phyloP scores from a whole-genome alignment of 2,329 filamentous ascomycete genomes.

The Nannizziopsis arthrosporioides region DNA sequence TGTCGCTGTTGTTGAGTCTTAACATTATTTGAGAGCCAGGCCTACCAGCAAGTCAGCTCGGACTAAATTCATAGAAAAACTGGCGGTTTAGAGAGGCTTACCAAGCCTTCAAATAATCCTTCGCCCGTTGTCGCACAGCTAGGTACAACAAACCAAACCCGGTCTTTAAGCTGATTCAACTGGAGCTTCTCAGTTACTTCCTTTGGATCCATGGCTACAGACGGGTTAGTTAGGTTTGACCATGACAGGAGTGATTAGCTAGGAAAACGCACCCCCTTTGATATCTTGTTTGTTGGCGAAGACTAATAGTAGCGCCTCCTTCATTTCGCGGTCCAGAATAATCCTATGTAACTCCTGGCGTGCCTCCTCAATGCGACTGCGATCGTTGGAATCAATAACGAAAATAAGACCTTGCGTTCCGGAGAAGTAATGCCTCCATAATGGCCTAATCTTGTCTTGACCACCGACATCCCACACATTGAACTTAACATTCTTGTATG shows the following conservation, averaged over 20 bases:
- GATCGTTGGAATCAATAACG: conserved; percentile 93
- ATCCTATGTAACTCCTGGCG: conserved; percentile 90
- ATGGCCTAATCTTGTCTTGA: conserved; percentile 94
- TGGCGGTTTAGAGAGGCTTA: conserved; percentile 32
- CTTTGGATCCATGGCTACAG: conserved; percentile 61
- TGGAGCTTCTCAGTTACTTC: conserved; percentile 69
- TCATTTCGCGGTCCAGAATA: conserved; percentile 96
- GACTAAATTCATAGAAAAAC: conserved; percentile 11
- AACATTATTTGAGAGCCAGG: conserved; percentile 75
- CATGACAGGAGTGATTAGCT: neutral
- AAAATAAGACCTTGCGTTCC: conserved; percentile 97
- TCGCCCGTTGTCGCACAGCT: conserved; percentile 73
- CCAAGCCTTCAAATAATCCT: conserved; percentile 67
- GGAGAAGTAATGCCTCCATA: conserved; percentile 96
- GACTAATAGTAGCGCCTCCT: conserved; percentile 83
- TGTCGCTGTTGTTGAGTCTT: conserved; percentile 44
- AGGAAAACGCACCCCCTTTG: conserved; percentile 45
- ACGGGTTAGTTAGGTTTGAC: neutral
- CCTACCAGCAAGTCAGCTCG: conserved; percentile 26
- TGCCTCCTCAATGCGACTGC: conserved; percentile 82
- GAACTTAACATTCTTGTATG: conserved; percentile 99
- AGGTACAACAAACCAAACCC: conserved; percentile 74
- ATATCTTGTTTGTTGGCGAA: conserved; percentile 99
- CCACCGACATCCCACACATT: conserved; percentile 98
- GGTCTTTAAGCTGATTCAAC: conserved; percentile 66